Evolutionary conservation across 805 yeast species (phyloP), one percentile per base, ranked within the genome.

Genomic region (Pichia cephalocereana): DNA sequence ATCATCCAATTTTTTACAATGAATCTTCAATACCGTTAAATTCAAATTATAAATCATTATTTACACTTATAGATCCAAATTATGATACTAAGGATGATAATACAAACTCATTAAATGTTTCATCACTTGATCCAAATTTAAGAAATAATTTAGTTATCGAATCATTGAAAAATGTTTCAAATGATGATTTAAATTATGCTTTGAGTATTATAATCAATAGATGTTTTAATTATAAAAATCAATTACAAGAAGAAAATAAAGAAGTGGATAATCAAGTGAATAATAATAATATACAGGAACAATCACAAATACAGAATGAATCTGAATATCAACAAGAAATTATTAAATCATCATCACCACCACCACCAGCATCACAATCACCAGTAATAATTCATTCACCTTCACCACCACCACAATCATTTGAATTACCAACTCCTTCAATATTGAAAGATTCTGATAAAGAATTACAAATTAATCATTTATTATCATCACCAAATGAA

Each of bases 191-290:
- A 27, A 70, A 78, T 15, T 76, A 79, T 46, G 95, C 87, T 2
- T 67, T 89, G 50, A 77, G 78, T n/a, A 79, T 86, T 39, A 76
- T 87, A 7, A 71, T 79, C 15, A 76, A 82, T 11, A 72, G 97
- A 52, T 86, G 83, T 57, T 38, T 47, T 28, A 49, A 52, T n/a
- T 26, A 31, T 18, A 32, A 40, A 7, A 34, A 23, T 23, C 4
- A 23, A 23, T 23, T 23, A 23, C 26, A 23, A 23, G 26, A 23
- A 6, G 26, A 23, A 23, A 23, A 4, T 23, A 23, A 23, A 23
- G 26, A 10, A 12, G 4, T 8, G 6, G 32, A 30, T 30, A 38
- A 23, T 30, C 34, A 46, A 19, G 36, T 30, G 6, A 32, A 26
- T 40, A 41, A 36, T 14, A 27, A 34, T 26, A 23, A 41, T 60